Percentiles rank a stretch among this genome's conserved stretches.
These are phyloP conservation scores for Tubosaeta sp. DNA, from an alignment of 768 basidiomycete genomes.

Conservation along the genomic window DNA sequence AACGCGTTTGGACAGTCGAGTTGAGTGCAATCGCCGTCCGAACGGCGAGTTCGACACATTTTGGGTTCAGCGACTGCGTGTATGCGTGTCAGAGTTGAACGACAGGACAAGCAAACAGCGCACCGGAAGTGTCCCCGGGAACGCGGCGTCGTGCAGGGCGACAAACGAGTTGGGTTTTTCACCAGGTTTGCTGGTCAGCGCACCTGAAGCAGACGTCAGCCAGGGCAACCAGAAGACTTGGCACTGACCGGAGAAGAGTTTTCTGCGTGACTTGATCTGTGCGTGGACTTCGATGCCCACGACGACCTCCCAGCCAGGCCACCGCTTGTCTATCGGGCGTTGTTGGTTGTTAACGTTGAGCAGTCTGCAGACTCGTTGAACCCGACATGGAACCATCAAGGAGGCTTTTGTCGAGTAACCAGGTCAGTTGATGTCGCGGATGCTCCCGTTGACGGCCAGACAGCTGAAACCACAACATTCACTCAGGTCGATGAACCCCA, in stretches of 20 bases:
- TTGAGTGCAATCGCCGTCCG: constrained; percentile 77
- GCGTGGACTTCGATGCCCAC: constrained; percentile 96
- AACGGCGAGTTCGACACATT: constrained; percentile 74
- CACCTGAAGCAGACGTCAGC: constrained; percentile 26
- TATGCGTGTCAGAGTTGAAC: background rate
- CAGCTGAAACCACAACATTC: background rate
- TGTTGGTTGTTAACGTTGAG: background rate
- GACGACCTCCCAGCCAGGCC: constrained; percentile 87
- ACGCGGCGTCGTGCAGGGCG: constrained; percentile 78
- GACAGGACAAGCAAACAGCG: constrained; percentile 22
- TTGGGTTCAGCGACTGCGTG: constrained; percentile 45
- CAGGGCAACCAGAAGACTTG: background rate
- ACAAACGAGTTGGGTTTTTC: constrained; percentile 71
- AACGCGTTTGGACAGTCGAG: constrained; percentile 58
- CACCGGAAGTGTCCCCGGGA: constrained; percentile 92
- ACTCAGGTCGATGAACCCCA: background rate
- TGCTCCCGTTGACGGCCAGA: background rate
- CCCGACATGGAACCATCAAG: constrained; percentile 22
- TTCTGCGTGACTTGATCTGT: constrained; percentile 81
- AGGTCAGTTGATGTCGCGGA: background rate
- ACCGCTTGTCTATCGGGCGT: constrained; percentile 35
- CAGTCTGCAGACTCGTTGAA: constrained; percentile 13
- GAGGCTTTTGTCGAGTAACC: constrained; percentile 1
- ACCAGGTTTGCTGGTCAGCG: constrained; percentile 40
- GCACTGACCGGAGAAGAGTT: constrained; percentile 77